Base-by-base conservation (phyloP, 2,329 filamentous ascomycete species). In the Aspergillus pseudotamarii region DNA sequence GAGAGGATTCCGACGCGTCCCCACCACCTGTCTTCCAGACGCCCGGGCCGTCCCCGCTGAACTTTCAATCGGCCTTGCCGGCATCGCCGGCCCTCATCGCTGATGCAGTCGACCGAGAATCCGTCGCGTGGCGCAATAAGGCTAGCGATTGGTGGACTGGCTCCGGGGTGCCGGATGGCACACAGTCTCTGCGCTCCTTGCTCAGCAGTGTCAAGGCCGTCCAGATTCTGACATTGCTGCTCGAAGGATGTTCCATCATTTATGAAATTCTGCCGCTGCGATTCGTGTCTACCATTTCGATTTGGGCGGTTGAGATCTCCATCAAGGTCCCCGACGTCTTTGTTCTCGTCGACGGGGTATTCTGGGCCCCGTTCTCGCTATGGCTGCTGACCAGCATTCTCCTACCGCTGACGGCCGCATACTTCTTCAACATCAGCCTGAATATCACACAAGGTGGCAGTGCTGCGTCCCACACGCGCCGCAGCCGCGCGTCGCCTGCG, bases 361-460 rank as follows among this genome's bases (percentile, higher is more conserved):
- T 97, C 84, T 98, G 94, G 94, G 89, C 87, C 0, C 91, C 94
- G 0, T 87, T 91, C 60, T 83, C 89, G 9, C 84, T 93, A 23
- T 98, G 94, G 93, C 76, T 87, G 6, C 75, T 89, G 41, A 95
- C 93, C 11, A 91, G 87, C 74, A 77, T 92, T 60, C 72, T 91
- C 50, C 68, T 94, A 32, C 94, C 94, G 1, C 81, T 89, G 57
- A 66, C 91, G 36, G 83, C 88, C 48, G 92, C 91, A 30, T 98
- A 95, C 82, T 96, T 97, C 76, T 91, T 96, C 86, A 98, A 98
- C 79, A 79, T 97, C 72, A 92, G 89, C 45, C 79, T 86, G 59
- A 83, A 85, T 48, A 81, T 77, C 64, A 73, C 72, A 14, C 70
- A 66, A 28, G 65, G 66, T 16, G 65, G 72, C 57, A 65, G 71